Conservation (phyloP, 345 rosid species). For the Brassica incana region DNA sequence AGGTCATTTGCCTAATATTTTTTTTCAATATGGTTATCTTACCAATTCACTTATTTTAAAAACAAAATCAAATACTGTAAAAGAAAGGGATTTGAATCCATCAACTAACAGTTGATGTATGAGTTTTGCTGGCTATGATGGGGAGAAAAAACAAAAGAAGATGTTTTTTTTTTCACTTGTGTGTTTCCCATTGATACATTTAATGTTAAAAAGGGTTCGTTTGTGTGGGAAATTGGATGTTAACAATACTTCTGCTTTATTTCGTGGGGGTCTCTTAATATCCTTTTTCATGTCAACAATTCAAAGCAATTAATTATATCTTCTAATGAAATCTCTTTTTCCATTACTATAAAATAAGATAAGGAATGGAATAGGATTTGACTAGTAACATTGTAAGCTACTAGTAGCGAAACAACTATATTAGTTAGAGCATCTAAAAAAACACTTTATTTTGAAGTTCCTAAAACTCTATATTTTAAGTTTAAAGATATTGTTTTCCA, state of each 20-base stretch:
- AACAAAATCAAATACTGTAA: no score
- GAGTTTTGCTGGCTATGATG: no score
- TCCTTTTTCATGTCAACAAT: neutral
- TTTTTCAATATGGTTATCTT: no score
- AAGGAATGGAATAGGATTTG: neutral
- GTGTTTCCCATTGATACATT: neutral
- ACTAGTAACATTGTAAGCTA: neutral
- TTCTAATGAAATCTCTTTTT: neutral
- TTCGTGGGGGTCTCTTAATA: slow-evolving; percentile 28
- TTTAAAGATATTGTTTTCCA: no score
- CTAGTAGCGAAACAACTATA: no score
- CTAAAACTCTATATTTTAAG: no score
- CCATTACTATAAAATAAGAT: neutral
- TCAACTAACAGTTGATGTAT: no score
- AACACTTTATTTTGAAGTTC: no score
- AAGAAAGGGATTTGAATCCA: no score
- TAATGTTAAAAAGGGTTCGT: slow-evolving; percentile 3
- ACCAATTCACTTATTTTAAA: no score
- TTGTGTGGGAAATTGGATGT: slow-evolving; percentile 33
- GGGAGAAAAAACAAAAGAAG: neutral
- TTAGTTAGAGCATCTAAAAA: no score
- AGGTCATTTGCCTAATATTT: no score
- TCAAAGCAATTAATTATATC: slow-evolving; percentile 14
- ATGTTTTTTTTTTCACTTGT: slow-evolving; percentile 4
- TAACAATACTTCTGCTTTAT: slow-evolving; percentile 22